A percentile compares a stretch with the other conserved stretches of the same genome.
Evolutionary conservation across 2,329 filamentous ascomycete species (phyloP).

Genomic region (Pseudogymnoascus sp.): DNA sequence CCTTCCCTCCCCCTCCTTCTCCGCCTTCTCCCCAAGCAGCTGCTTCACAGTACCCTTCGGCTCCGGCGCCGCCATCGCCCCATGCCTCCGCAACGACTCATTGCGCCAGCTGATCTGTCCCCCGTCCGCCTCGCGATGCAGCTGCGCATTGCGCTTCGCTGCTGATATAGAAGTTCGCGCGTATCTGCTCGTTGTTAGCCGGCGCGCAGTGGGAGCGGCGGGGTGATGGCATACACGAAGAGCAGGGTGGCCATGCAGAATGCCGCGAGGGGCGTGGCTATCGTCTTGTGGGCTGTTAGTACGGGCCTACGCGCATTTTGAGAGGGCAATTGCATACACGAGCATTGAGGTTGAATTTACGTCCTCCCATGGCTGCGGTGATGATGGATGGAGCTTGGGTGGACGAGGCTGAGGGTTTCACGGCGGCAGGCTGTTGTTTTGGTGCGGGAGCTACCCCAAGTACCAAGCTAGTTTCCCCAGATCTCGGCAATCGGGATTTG

Average conservation of each 20-base stretch:
- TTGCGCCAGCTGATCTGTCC: slow-evolving; percentile 47
- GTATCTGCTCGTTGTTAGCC: slow-evolving; percentile 43
- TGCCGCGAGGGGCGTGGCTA: slow-evolving; percentile 43
- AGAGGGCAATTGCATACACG: background rate
- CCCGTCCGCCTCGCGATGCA: slow-evolving; percentile 48
- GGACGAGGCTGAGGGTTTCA: background rate
- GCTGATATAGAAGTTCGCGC: slow-evolving; percentile 56
- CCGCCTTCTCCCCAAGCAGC: slow-evolving; percentile 16
- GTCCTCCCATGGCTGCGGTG: background rate
- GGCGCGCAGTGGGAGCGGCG: too few relatives aligned
- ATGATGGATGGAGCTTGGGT: background rate
- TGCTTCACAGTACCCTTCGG: slow-evolving; percentile 27
- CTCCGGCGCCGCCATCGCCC: slow-evolving; percentile 34
- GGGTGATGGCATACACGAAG: slow-evolving; percentile 34
- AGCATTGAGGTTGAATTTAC: slow-evolving; percentile 1
- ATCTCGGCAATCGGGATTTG: slow-evolving; percentile 2
- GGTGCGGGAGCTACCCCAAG: background rate
- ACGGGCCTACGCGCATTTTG: background rate
- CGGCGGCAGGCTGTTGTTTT: background rate
- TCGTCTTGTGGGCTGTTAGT: slow-evolving; percentile 27
- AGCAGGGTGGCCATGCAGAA: slow-evolving; percentile 47
- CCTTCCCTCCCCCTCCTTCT: slow-evolving; percentile 10
- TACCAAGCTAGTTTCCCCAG: background rate
- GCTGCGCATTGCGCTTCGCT: slow-evolving; percentile 57
- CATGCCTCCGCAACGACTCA: slow-evolving; percentile 46